These are phyloP conservation scores for Pyrenula massariospora DNA, from an alignment of 495 filamentous ascomycete genomes.

Conservation along the genomic window DNA sequence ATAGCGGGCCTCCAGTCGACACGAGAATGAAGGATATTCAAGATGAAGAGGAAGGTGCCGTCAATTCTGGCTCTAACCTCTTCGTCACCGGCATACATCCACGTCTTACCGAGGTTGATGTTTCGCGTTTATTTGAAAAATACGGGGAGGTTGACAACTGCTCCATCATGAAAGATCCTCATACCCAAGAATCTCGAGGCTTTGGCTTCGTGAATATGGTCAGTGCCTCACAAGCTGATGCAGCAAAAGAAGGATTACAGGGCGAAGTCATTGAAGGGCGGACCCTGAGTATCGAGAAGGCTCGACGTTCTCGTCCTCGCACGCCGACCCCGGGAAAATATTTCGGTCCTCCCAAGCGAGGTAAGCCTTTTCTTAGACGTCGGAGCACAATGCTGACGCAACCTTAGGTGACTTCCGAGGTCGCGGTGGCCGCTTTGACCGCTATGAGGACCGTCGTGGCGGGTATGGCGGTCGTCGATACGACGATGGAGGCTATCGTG, in stretches of 20 bases:
- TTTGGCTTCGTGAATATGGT: slow-evolving; percentile 99
- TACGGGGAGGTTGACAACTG: slow-evolving; percentile 98
- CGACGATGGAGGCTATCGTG: slow-evolving; percentile 20
- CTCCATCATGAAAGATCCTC: slow-evolving; percentile 98
- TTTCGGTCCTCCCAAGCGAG: slow-evolving; percentile 96
- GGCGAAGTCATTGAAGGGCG: slow-evolving; percentile 92
- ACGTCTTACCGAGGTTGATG: slow-evolving; percentile 78
- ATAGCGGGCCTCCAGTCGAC: slow-evolving; percentile 19
- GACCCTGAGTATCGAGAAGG: slow-evolving; percentile 97
- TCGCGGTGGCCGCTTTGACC: slow-evolving; percentile 40
- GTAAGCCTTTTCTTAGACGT: slow-evolving; percentile 37
- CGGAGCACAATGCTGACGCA: neutral
- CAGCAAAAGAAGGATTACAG: slow-evolving; percentile 91
- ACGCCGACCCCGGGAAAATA: slow-evolving; percentile 98
- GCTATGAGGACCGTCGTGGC: slow-evolving; percentile 41
- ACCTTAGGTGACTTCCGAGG: slow-evolving; percentile 43
- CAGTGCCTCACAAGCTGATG: slow-evolving; percentile 84
- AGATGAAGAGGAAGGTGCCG: slow-evolving; percentile 67
- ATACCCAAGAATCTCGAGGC: slow-evolving; percentile 94
- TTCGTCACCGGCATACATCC: slow-evolving; percentile 98
- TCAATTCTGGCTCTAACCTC: slow-evolving; percentile 93
- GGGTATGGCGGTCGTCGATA: slow-evolving; percentile 38
- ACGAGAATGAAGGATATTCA: slow-evolving; percentile 40
- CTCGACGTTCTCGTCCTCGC: slow-evolving; percentile 82
- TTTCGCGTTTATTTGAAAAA: slow-evolving; percentile 93